Evolutionary conservation across 2,329 filamentous ascomycete species (phyloP).

Genomic region (Basipetospora chlamydospora): DNA sequence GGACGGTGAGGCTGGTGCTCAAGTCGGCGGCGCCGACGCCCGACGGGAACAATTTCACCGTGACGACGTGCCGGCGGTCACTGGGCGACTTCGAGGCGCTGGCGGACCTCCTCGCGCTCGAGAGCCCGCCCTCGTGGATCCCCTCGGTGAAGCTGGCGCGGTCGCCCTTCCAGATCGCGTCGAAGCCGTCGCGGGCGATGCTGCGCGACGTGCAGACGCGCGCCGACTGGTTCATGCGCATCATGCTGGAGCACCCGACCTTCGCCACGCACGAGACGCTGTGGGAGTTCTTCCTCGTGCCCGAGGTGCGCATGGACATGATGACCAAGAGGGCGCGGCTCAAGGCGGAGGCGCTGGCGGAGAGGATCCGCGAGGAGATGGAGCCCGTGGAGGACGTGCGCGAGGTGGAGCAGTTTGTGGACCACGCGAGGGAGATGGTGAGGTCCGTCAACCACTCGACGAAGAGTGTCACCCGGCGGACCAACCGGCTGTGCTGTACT

Average conservation of each 20-base stretch:
- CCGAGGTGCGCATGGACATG: conserved; percentile 79
- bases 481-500: conserved; percentile 45
- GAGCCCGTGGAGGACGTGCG: conserved; percentile 69
- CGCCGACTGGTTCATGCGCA: conserved; percentile 77
- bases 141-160: conserved; percentile 64
- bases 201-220: conserved; percentile 77
- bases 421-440: conserved; percentile 81
- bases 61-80: conserved; percentile 85
- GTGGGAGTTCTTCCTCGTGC: conserved; percentile 97
- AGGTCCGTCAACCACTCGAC: conserved; percentile 72
- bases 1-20: conserved; percentile 78
- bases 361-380: conserved; percentile 80
- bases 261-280: conserved; percentile 94
- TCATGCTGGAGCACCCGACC: conserved; percentile 75
- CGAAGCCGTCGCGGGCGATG: conserved; percentile 75
- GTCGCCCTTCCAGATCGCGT: conserved; percentile 85
- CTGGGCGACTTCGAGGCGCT: conserved; percentile 85
- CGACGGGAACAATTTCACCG: conserved; percentile 66
- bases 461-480: conserved; percentile 65
- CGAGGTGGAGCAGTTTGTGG: conserved; percentile 86
- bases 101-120: conserved; percentile 65
- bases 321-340: conserved; percentile 77
- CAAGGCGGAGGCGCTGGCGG: conserved; percentile 69
- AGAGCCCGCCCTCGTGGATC: conserved; percentile 93
- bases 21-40: conserved; percentile 87